Evolutionary conservation across 306 rosid genomes (phyloP).

Genomic region (Dryas octopetala): DNA sequence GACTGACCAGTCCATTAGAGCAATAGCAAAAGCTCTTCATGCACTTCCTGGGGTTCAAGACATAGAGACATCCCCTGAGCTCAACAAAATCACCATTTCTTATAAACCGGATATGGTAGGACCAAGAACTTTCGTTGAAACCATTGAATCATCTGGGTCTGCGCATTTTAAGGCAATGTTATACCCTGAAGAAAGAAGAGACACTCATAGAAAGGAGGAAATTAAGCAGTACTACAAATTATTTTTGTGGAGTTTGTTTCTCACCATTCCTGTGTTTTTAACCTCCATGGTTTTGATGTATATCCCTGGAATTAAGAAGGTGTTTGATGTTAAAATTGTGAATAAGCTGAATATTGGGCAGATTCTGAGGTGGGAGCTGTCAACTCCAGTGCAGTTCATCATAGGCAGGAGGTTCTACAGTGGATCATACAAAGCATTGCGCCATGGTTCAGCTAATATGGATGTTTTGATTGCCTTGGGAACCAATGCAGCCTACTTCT

Average conservation of each 20-base stretch:
- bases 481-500: slow-evolving; percentile 88
- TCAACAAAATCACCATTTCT: slow-evolving; percentile 54
- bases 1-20: slow-evolving; percentile 26
- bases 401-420: slow-evolving; percentile 69
- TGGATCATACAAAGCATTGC: slow-evolving; percentile 66
- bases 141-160: slow-evolving; percentile 60
- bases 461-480: slow-evolving; percentile 81
- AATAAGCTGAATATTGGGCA: slow-evolving; percentile 64
- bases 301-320: slow-evolving; percentile 52
- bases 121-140: slow-evolving; percentile 71
- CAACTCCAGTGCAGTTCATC: slow-evolving; percentile 73
- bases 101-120: slow-evolving; percentile 63
- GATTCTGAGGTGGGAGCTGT: slow-evolving; percentile 60
- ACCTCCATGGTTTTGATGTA: slow-evolving; percentile 84
- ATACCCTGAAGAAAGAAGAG: slow-evolving; percentile 53
- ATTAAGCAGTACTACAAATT: slow-evolving; percentile 47
- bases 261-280: slow-evolving; percentile 67
- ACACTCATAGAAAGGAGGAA: slow-evolving; percentile 46
- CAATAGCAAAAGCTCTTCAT: slow-evolving; percentile 46
- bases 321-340: slow-evolving; percentile 50
- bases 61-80: slow-evolving; percentile 17
- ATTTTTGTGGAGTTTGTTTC: slow-evolving; percentile 62
- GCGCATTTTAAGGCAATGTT: slow-evolving; percentile 59
- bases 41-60: slow-evolving; percentile 58
- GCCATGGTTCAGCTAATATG: slow-evolving; percentile 74